phyloP scores from a whole-genome alignment of 2,329 filamentous ascomycete species.

The Colletotrichum sp. region DNA sequence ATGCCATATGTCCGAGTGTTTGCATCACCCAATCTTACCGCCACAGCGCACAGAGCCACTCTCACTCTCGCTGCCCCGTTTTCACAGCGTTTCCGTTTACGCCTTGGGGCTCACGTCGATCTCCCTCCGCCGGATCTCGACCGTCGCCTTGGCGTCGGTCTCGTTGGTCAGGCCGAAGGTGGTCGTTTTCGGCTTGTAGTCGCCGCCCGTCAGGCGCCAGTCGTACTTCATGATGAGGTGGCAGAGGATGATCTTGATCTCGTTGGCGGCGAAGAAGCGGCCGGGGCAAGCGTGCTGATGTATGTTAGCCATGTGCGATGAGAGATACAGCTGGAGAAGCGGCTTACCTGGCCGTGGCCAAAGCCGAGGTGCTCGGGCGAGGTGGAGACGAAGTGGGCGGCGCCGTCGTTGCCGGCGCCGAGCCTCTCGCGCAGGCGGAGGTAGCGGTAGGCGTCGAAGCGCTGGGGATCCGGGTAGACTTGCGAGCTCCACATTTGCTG shows the following conservation, averaged over 20 bases:
- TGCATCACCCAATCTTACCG: too few relatives aligned
- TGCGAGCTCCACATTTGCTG: constrained; percentile 4
- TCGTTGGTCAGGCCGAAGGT: constrained; percentile 12
- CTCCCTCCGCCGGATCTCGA: constrained; percentile 14
- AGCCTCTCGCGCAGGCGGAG: constrained; percentile 14
- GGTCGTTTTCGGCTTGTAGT: background rate
- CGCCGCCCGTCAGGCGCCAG: constrained; percentile 5
- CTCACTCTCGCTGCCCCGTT: background rate
- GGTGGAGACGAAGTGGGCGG: constrained; percentile 34
- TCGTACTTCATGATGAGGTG: constrained; percentile 37
- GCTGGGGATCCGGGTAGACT: constrained; percentile 1
- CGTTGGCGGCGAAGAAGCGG: constrained; percentile 40
- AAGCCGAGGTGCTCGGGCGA: constrained; percentile 32
- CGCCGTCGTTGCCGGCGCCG: constrained; percentile 16
- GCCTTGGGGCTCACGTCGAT: constrained; percentile 8
- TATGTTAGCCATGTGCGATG: background rate
- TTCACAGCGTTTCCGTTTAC: background rate
- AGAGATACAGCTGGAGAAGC: too few relatives aligned
- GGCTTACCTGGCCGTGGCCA: constrained; percentile 33
- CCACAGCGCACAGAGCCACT: background rate
- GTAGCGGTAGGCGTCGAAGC: constrained; percentile 14
- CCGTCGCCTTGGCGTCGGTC: constrained; percentile 11
- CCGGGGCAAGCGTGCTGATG: constrained; percentile 41
- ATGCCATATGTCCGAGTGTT: background rate
- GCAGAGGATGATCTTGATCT: constrained; percentile 39